Conservation (phyloP, 441 rosid genomes). For the Breynia disticha region DNA sequence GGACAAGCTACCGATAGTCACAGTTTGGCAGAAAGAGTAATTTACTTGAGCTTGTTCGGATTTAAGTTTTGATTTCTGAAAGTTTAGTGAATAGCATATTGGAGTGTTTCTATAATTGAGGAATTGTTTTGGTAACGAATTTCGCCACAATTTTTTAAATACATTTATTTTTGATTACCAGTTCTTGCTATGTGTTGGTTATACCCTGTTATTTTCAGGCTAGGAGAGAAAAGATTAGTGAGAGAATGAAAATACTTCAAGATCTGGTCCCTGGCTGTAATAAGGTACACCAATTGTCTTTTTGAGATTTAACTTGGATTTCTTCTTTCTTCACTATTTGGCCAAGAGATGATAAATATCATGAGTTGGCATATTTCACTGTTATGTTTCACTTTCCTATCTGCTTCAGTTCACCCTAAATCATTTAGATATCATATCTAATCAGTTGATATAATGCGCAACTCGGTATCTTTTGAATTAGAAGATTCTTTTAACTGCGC, state of each 20-base stretch:
- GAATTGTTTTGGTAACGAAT: no score
- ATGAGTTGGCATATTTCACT: no score
- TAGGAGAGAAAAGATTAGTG: slow-evolving; percentile 82
- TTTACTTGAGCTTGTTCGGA: slow-evolving; percentile 11
- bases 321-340: neutral
- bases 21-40: slow-evolving; percentile 79
- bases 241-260: slow-evolving; percentile 83
- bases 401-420: no score
- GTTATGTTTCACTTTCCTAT: no score
- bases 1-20: slow-evolving; percentile 92
- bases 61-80: neutral
- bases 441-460: neutral
- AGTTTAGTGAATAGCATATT: no score
- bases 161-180: neutral
- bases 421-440: no score
- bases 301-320: neutral
- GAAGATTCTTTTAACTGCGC: neutral
- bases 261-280: slow-evolving; percentile 84
- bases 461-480: slow-evolving; percentile 3
- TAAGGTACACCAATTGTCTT: slow-evolving; percentile 37
- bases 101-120: no score
- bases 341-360: no score
- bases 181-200: slow-evolving; percentile 1
- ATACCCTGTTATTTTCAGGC: slow-evolving; percentile 37
- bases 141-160: neutral